Conservation (phyloP, 2,329 filamentous ascomycete genomes). For the Monosporascus sp. region DNA sequence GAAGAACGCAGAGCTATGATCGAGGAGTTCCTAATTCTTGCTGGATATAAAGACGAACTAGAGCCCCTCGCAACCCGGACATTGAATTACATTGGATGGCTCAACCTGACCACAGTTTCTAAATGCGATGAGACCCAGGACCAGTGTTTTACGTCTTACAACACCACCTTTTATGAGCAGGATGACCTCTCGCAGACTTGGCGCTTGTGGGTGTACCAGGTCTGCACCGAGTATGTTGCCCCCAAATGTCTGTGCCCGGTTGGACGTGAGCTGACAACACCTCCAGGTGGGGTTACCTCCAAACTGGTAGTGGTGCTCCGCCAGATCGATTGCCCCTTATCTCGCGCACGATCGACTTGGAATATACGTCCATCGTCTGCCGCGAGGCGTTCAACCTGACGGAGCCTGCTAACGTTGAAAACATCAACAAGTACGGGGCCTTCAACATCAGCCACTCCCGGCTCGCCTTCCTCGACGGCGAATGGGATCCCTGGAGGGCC, state of each 20-base stretch:
- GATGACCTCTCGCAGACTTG: conserved; percentile 34
- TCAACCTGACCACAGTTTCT: conserved; percentile 24
- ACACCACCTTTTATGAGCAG: conserved; percentile 27
- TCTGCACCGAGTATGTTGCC: conserved; percentile 45
- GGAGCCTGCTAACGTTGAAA: conserved; percentile 52
- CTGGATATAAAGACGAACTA: conserved; percentile 34
- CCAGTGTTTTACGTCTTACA: conserved; percentile 31
- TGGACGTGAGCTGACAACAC: conserved; percentile 9
- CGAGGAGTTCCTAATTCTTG: conserved; percentile 32
- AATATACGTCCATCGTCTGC: conserved; percentile 60
- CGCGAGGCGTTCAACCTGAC: conserved; percentile 65
- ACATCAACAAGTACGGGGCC: conserved; percentile 72
- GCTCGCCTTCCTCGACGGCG: conserved; percentile 71
- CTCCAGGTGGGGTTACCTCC: conserved; percentile 68
- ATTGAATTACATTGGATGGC: conserved; percentile 48
- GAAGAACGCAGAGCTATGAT: conserved; percentile 29
- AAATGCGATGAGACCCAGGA: conserved; percentile 26
- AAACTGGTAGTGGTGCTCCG: conserved; percentile 67
- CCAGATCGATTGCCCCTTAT: conserved; percentile 59
- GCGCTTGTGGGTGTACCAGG: conserved; percentile 48
- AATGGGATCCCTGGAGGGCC: conserved; percentile 74
- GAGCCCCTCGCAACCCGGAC: conserved; percentile 35
- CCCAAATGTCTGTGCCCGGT: neutral
- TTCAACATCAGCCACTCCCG: conserved; percentile 68
- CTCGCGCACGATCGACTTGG: conserved; percentile 62